Evolutionary conservation across 2,329 filamentous ascomycete genomes (phyloP), one percentile per base, ranked within the genome.

Genomic region (Chaetomiaceae sp.): DNA sequence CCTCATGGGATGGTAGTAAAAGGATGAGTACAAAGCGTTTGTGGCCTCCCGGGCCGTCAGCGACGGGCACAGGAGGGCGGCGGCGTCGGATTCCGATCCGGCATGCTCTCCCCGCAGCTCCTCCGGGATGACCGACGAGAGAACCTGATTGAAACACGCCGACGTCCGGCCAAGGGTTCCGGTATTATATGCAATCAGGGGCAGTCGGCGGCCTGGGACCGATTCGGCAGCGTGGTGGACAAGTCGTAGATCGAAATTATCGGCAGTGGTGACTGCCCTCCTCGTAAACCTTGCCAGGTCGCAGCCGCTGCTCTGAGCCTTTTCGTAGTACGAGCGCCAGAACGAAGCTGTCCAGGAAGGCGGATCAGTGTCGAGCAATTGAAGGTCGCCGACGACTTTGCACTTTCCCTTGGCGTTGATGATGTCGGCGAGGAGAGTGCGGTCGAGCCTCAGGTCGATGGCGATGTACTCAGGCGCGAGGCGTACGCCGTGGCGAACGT

Each of bases 1-100:
- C 46, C 84, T 82, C 75, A 91, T 82, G 0, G 83, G 77, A 37
- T 89, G 84, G 47, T 83, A 80, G 1, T 85, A 74, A 54, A 86
- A 87, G 1, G 81, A 83, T 4, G 82, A 75, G 62, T 84, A 88
- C 0, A 90, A 74, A 1, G 85, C 82, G 56, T 79, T 71, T 6
- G 85, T 87, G 0, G 84, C 81, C 55, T 88, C 79, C 9, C 76
- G 70, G 0, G 84, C 77, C 0, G 85, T 89, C 12, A 88, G 67
- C 53, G 64, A 71, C 36, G 70, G 74, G 46, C 61, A 66, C 34
- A 67, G 63, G 37, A 46, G 31, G 37, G 36, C 22, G 42, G 53
- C 44, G 8, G 27, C 31, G 11, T 40, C 50, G 19, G 50, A 7
- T 60, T 25, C 29, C 17, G 37, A 5, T 8, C 15, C 29, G 23